A percentile compares a stretch with the other conserved stretches of the same genome.
Evolutionary conservation across 441 rosid genomes (phyloP).

Genomic region (Arabidopsis lyrata): DNA sequence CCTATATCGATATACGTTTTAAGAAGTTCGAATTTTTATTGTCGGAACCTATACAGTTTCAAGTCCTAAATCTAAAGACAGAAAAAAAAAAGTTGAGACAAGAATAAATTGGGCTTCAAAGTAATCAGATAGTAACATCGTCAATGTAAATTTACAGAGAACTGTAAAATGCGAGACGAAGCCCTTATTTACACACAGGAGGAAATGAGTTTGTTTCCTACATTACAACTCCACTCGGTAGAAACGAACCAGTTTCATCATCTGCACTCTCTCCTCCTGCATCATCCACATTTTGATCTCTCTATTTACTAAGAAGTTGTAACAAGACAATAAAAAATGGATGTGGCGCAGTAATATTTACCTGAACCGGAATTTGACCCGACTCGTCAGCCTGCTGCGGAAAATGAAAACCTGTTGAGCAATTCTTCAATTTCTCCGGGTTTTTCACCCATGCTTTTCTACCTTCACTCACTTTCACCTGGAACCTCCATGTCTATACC

Average conservation of each 20-base stretch:
- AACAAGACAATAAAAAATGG: not conserved
- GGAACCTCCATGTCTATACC: constrained; percentile 78
- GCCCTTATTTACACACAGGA: constrained; percentile 34
- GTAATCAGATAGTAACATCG: constrained; percentile 15
- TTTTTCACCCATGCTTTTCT: constrained; percentile 87
- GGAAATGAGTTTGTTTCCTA: constrained; percentile 17
- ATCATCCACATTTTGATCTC: constrained; percentile 10
- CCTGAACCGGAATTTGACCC: constrained; percentile 52
- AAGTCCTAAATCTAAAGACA: not conserved
- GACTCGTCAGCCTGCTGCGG: constrained; percentile 52
- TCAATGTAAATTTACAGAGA: constrained; percentile 34
- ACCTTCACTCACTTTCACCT: constrained; percentile 79
- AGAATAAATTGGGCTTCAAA: not conserved
- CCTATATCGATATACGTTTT: not conserved
- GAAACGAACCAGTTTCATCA: constrained; percentile 68
- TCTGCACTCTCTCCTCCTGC: constrained; percentile 65
- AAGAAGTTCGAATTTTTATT: not conserved
- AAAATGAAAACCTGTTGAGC: constrained; percentile 84
- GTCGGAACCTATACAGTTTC: not conserved
- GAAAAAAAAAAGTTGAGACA: not conserved
- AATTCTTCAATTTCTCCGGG: constrained; percentile 77
- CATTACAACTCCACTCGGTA: constrained; percentile 55
- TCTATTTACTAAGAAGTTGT: not conserved
- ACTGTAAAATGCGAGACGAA: constrained; percentile 22
- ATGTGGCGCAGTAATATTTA: constrained; percentile 18